Conservation (phyloP, 2,329 filamentous ascomycete species). For the Colletotrichum sp. region DNA sequence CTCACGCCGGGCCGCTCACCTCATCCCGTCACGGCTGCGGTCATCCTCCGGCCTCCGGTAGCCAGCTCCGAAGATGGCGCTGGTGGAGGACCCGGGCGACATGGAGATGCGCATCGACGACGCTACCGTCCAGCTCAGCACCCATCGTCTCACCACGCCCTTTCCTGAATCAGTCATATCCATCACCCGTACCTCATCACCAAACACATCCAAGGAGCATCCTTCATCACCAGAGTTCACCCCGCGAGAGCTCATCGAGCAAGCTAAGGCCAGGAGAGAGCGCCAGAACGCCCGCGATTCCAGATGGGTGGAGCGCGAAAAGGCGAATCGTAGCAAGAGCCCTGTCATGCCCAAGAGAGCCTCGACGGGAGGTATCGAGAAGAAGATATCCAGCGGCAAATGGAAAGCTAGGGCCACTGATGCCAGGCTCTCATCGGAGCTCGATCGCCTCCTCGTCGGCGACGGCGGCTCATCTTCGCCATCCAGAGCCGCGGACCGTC, state of each 20-base stretch:
- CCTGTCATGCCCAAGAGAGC: neutral
- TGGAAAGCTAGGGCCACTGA: neutral
- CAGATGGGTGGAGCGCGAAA: neutral
- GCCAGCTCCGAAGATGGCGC: neutral
- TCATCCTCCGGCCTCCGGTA: fast-evolving
- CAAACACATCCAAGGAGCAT: neutral
- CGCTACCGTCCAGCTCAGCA: neutral
- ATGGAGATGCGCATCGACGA: neutral
- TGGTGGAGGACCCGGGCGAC: neutral
- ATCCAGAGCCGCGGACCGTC: neutral
- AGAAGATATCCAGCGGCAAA: neutral
- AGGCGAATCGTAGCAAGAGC: neutral
- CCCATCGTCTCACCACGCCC: neutral
- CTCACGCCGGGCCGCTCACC: neutral
- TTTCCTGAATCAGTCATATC: neutral
- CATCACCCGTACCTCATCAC: neutral
- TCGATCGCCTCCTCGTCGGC: constrained; percentile 4
- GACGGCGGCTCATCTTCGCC: neutral
- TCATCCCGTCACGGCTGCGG: neutral
- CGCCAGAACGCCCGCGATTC: neutral
- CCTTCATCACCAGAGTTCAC: neutral
- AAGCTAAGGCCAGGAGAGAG: neutral
- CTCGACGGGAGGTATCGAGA: neutral
- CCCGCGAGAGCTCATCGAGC: neutral
- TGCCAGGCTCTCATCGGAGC: neutral